Evolutionary conservation across 306 rosid genomes (phyloP), one percentile per base, ranked within the genome.

Genomic region (Vachellia pachyceras): DNA sequence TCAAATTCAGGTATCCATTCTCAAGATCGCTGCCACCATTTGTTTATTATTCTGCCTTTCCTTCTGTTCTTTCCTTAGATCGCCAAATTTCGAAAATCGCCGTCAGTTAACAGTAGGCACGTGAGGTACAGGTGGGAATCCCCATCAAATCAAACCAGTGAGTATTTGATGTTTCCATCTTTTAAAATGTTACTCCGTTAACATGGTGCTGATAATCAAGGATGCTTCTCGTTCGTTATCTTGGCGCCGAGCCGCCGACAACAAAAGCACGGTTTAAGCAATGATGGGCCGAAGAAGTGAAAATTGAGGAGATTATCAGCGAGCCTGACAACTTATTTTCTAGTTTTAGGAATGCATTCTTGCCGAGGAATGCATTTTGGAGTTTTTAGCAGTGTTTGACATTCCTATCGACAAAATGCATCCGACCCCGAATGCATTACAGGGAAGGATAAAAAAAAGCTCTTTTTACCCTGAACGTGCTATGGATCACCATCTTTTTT

Each of bases 71-170:
- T 72, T 6, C 22, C 60, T 33, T 9, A 3, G 39, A 66, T 68
- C 73, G 46, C 36, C 35, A n/a, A 15, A 3, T 50, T 35, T 18
- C 77, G 37, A 5, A 20, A 22, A 23, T 73, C 77, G n/a, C 35
- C 44, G 12, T 73, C 36, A 17, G 5, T 20, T 33, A 64, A 72
- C 64, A 18, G 77, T 72, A 36, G 66, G 66, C 77, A 73, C 77
- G 65, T 49, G 65, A 73, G 65, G 10, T 35, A 47, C 65, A 50
- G 18, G 73, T 69, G 74, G 41, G 12, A 12, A 25, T n/a, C n/a
- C 2, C 3, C 68, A 13, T 3, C 11, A 39, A 13, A 1, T 29
- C 33, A 55, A 55, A 1, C 40, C 14, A 7, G 1, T n/a, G n/a
- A n/a, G n/a, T n/a, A n/a, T n/a, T n/a, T n/a, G n/a, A n/a, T 1